These are phyloP conservation scores for Anacardium occidentale DNA, from an alignment of 345 rosid species.

Conservation along the genomic window DNA sequence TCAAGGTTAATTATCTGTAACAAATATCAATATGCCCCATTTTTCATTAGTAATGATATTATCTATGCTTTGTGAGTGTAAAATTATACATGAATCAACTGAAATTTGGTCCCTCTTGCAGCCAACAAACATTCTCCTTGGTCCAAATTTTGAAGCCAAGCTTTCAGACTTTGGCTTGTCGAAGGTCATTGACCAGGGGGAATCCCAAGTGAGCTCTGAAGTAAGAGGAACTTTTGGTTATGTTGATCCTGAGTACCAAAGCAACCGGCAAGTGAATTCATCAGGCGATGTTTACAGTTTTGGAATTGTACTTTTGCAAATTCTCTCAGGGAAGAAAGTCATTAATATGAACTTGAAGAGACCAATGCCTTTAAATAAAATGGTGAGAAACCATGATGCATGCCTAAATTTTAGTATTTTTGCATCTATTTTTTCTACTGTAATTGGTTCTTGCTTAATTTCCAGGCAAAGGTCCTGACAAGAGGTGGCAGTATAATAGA, in stretches of 20 bases:
- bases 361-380: constrained; percentile 46
- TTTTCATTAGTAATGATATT: too few species aligned
- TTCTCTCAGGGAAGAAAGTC: constrained; percentile 49
- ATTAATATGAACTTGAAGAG: constrained; percentile 37
- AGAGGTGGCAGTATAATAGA: constrained; percentile 33
- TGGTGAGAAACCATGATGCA: constrained; percentile 27
- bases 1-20: constrained; percentile 36
- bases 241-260: constrained; percentile 45
- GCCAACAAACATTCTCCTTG: constrained; percentile 57
- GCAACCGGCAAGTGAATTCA: constrained; percentile 33
- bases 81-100: neutral
- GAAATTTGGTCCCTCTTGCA: constrained; percentile 19
- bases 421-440: neutral
- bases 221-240: constrained; percentile 56
- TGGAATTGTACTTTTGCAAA: constrained; percentile 50
- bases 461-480: constrained; percentile 44
- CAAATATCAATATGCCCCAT: neutral
- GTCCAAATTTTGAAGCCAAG: constrained; percentile 48
- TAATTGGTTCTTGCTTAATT: neutral
- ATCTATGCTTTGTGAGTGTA: neutral
- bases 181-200: constrained; percentile 40
- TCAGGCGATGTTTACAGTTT: constrained; percentile 54
- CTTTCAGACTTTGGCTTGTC: constrained; percentile 54
- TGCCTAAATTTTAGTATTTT: neutral
- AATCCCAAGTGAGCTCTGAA: constrained; percentile 47